Base-by-base conservation (phyloP, 2,329 filamentous ascomycete genomes). In the Colletotrichum echinochloae region DNA sequence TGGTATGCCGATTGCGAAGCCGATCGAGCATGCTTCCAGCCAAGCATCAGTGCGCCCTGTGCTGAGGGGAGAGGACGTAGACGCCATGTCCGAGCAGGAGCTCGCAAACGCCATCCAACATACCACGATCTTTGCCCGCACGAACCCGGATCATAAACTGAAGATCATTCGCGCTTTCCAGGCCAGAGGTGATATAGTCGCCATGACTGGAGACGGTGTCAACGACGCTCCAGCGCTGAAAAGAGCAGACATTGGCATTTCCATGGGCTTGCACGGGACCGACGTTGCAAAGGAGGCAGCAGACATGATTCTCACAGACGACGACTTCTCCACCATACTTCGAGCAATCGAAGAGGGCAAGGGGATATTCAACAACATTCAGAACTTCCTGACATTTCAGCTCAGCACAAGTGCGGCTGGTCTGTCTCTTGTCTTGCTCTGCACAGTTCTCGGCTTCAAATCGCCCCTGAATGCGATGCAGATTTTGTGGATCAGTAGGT, bases 381-480 rank as follows among this genome's bases (percentile, higher is more conserved):
- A 99, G 79, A 99, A 99, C 81, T 99, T 99, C 83, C 88, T 99
- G 73, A 98, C 96, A 0, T 99, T 99, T 82, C 97, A 99, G 83
- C 88, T 99, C 68, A 98, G 95, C 81, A 99, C 96, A 57, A 98
- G 94, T 79, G 96, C 97, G 26, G 96, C 97, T 65, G 94, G 96
- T 72, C 85, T 99, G 74, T 94, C 93, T 68, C 86, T 99, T 64
- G 96, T 99, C 23, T 89, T 99, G 74, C 82, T 99, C 77, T 98
- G 95, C 85, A 98, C 94, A 37, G 92, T 94, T 75, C 88, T 98
- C 72, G 96, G 96, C 48, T 96, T 97, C 83, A 95, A 94, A 82
- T 97, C 96, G 79, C 97, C 96, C 55, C 86, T 99, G 71, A 99
- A 99, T 79, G 94, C 96, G 60, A 99, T 99, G 96, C 96, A 99